Percentiles rank a stretch among this genome's conserved stretches.
phyloP scores from a whole-genome alignment of 805 yeast genomes.

The Brettanomyces custersianus region DNA sequence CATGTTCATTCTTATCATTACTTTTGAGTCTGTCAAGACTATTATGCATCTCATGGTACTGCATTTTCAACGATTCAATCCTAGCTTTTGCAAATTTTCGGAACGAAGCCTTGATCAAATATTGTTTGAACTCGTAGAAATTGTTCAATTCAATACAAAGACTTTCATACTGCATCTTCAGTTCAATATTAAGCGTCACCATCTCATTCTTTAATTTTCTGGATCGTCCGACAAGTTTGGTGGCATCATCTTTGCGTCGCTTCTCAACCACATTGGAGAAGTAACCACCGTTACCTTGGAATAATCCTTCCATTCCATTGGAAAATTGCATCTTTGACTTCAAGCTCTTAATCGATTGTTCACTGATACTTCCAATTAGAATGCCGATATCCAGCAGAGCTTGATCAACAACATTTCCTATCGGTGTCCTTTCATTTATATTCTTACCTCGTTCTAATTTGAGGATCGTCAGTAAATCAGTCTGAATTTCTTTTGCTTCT shows the following conservation, averaged over 20 bases:
- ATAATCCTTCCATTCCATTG: constrained; percentile 1
- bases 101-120: constrained; percentile 30
- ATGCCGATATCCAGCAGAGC: constrained; percentile 9
- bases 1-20: no score
- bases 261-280: constrained; percentile 36
- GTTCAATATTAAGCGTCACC: constrained; percentile 33
- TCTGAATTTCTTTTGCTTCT: constrained; percentile 29
- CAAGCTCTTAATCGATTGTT: constrained; percentile 6
- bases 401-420: constrained; percentile 5
- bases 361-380: constrained; percentile 10
- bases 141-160: constrained; percentile 57
- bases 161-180: constrained; percentile 48
- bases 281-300: constrained; percentile 4
- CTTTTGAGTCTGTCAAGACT: not conserved
- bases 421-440: not conserved
- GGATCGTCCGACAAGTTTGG: constrained; percentile 30
- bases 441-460: constrained; percentile 8
- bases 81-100: constrained; percentile 25
- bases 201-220: constrained; percentile 34
- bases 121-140: constrained; percentile 42
- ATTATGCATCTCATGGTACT: constrained; percentile 14
- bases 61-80: constrained; percentile 17
- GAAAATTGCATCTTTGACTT: constrained; percentile 4
- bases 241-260: constrained; percentile 38
- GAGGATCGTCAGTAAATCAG: constrained; percentile 17